A percentile compares a stretch with the other conserved stretches of the same genome.
phyloP scores from a whole-genome alignment of 257 asterid genomes.

The Knoxia roxburghii region DNA sequence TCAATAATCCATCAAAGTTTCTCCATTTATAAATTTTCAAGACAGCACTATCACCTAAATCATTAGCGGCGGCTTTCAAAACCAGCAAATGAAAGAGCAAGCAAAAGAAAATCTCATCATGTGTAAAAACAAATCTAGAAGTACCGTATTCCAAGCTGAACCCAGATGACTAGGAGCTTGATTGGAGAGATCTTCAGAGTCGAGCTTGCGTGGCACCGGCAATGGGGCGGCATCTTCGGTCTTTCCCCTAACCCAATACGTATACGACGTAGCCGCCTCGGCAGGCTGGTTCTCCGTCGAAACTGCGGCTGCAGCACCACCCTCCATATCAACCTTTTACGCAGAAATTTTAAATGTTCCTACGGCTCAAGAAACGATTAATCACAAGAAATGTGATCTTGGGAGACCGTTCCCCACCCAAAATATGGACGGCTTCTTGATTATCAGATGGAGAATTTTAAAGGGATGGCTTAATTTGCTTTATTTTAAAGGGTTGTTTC shows the following conservation, averaged over 20 bases:
- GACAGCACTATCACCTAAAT: neutral
- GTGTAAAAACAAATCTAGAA: neutral
- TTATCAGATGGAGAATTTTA: neutral
- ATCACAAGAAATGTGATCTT: neutral
- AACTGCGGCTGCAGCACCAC: slow-evolving; percentile 23
- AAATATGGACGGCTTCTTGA: neutral
- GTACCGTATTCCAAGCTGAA: slow-evolving; percentile 37
- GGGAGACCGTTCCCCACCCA: neutral
- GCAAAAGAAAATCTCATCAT: neutral
- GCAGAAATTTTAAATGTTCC: neutral
- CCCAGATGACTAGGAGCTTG: slow-evolving; percentile 28
- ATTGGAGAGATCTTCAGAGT: slow-evolving; percentile 20
- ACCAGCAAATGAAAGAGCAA: neutral
- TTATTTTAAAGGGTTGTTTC: neutral
- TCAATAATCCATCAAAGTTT: neutral
- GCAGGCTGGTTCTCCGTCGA: slow-evolving; percentile 20
- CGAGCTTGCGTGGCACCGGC: slow-evolving; percentile 31
- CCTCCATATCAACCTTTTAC: slow-evolving; percentile 19
- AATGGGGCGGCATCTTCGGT: slow-evolving; percentile 37
- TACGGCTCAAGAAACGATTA: neutral
- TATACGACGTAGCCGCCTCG: slow-evolving; percentile 22
- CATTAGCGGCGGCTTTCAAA: neutral
- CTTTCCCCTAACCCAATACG: slow-evolving; percentile 33
- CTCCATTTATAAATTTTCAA: neutral
- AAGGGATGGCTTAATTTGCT: neutral